Conservation (phyloP, 345 rosid species). For the Luvunga scandens region DNA sequence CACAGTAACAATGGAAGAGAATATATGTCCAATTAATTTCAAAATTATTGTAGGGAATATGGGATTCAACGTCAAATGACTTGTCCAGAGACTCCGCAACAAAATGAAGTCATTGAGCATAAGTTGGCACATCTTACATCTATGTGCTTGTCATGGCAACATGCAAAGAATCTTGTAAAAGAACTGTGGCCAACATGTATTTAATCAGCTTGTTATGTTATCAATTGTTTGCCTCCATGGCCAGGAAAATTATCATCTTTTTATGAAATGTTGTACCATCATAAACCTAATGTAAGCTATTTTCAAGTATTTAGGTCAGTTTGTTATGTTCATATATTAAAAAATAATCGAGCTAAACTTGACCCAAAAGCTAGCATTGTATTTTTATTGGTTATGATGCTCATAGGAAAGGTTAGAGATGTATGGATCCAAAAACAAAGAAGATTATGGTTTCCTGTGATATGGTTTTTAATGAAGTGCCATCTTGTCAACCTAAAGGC, state of each 20-base stretch:
- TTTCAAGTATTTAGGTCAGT: constrained; percentile 11
- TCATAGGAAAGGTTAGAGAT: constrained; percentile 17
- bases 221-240: neutral
- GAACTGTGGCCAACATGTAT: neutral
- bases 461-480: constrained; percentile 24
- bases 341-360: constrained; percentile 9
- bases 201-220: neutral
- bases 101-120: neutral
- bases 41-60: no score
- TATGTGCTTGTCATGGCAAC: neutral
- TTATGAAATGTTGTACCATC: neutral
- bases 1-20: no score
- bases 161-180: neutral
- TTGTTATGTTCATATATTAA: constrained; percentile 11
- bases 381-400: constrained; percentile 20
- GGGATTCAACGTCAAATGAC: neutral
- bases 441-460: neutral
- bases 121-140: neutral
- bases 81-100: neutral
- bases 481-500: neutral
- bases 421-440: constrained; percentile 22
- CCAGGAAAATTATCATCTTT: neutral
- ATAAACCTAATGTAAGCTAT: constrained; percentile 12
- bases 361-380: constrained; percentile 13
- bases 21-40: no score